Base-by-base conservation (phyloP, 73 alveolate species). In the Paramecium tetraurelia region DNA sequence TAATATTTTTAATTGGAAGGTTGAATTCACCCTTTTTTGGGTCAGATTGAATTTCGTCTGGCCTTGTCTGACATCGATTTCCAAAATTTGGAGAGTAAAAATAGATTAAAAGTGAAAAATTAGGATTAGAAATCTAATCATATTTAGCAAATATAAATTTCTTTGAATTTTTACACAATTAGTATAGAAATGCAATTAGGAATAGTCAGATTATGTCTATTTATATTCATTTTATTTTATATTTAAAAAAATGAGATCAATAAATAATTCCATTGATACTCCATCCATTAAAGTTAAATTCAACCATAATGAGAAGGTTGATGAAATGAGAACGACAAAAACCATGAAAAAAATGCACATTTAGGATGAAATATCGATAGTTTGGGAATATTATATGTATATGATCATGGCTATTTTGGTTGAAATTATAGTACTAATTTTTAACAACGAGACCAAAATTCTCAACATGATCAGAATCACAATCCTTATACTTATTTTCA, bases 181-280 rank as follows among this genome's bases (percentile, higher is more conserved):
- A 53, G 33, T 53, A 18, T 53, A n/a, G 11, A 16, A 53, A 53
- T 53, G 31, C 6, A 16, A 53, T 53, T 53, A 5, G 35, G 69
- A 53, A 53, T 18, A 53, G 10, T 50, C 69, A 53, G 21, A n/a
- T 53, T 53, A n/a, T 53, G 69, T 2, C 69, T 53, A 18, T 53
- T 53, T 53, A 53, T 53, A 53, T 53, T 53, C 35, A 53, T 53
- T 53, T 48, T 18, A 53, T 53, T 53, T 53, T 53, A 53, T 53
- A 53, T 53, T 53, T 53, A n/a, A 53, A 53, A 53, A 63, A 63
- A 63, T 63, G 84, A 63, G 84, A 63, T 63, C 84, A 63, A 63
- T 63, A 63, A 63, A 63, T 63, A 63, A 63, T 63, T 63, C 84
- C 24, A 63, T 63, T 33, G 84, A 63, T 63, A 27, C 84, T 27